phyloP scores from a whole-genome alignment of 371 early-diverging fungal genomes.

The Mucor sp. region DNA sequence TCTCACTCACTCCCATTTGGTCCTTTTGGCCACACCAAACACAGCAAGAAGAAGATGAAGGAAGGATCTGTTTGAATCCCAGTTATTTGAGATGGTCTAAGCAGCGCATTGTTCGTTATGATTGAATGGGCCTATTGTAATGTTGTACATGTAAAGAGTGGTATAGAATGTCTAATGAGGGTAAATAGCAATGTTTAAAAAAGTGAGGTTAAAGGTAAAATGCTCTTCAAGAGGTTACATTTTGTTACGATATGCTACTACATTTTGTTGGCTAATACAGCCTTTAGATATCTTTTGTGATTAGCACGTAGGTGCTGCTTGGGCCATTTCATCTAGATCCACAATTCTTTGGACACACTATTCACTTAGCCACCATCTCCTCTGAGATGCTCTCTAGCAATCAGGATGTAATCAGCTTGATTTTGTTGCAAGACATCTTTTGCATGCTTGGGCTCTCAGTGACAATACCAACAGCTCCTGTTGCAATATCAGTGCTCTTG shows the following conservation, averaged over 20 bases:
- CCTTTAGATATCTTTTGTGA: not conserved
- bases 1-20: not conserved
- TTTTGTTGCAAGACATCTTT: slow-evolving; percentile 64
- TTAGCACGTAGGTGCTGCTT: slow-evolving; percentile 17
- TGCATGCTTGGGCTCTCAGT: slow-evolving; percentile 66
- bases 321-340: slow-evolving; percentile 12
- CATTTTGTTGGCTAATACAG: too few relatives aligned
- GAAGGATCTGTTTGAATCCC: not conserved
- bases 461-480: slow-evolving; percentile 80
- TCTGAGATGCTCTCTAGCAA: slow-evolving; percentile 77
- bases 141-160: too few relatives aligned
- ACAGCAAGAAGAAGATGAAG: not conserved
- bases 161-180: too few relatives aligned
- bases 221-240: too few relatives aligned
- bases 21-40: not conserved
- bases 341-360: slow-evolving; percentile 8
- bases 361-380: slow-evolving; percentile 67
- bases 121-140: not conserved
- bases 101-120: not conserved
- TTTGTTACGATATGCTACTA: too few relatives aligned
- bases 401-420: slow-evolving; percentile 72
- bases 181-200: too few relatives aligned
- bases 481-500: slow-evolving; percentile 62
- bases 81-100: not conserved
- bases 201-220: too few relatives aligned